Evolutionary conservation across 441 rosid genomes (phyloP).

Genomic region (Macaranga tanarius): DNA sequence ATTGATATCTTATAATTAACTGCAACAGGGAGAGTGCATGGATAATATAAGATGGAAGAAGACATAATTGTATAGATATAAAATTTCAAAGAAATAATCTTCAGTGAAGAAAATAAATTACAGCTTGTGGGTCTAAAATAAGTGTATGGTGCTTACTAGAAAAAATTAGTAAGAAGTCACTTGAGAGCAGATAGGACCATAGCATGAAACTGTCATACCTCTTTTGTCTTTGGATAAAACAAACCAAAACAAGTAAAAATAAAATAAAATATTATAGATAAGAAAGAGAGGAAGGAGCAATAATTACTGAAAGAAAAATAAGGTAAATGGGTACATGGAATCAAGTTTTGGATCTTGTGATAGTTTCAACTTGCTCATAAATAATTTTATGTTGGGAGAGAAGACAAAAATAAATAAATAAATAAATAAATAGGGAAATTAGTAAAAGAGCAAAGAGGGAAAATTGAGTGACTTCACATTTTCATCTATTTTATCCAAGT

Average conservation of each 20-base stretch:
- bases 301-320: constrained; percentile 21
- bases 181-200: neutral
- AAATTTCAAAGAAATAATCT: too few species aligned
- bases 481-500: constrained; percentile 13
- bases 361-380: constrained; percentile 23
- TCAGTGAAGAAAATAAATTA: too few species aligned
- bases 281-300: constrained; percentile 3
- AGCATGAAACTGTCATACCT: neutral
- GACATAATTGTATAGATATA: too few species aligned
- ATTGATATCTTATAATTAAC: too few species aligned
- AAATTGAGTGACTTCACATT: constrained; percentile 26
- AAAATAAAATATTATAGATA: neutral
- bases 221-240: neutral
- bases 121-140: too few species aligned
- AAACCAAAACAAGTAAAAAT: neutral
- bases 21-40: too few species aligned
- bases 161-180: neutral
- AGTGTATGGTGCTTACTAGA: too few species aligned
- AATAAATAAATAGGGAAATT: constrained; percentile 7
- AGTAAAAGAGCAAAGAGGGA: constrained; percentile 2
- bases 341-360: constrained; percentile 42
- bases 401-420: neutral
- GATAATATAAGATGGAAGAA: too few species aligned
- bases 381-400: constrained; percentile 1
- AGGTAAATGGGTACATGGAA: constrained; percentile 27